Conservation (phyloP, 83 land plant genomes). For the Thuja plicata region DNA sequence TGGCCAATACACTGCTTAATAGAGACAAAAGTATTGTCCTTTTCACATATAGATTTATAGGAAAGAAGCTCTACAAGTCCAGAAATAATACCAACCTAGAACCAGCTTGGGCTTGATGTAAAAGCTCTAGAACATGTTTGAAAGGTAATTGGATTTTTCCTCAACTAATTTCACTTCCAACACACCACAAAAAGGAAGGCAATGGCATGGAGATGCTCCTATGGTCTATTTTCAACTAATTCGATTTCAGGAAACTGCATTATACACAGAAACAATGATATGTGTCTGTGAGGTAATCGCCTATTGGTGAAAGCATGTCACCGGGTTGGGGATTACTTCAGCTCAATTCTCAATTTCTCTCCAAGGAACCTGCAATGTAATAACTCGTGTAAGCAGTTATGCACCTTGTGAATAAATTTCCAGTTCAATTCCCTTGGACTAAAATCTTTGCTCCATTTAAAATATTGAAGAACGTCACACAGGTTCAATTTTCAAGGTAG, state of each 20-base stretch:
- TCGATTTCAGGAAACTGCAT: neutral
- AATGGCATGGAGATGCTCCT: neutral
- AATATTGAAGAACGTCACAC: neutral
- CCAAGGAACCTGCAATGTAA: neutral
- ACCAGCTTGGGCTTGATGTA: neutral
- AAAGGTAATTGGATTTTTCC: neutral
- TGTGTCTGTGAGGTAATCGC: neutral
- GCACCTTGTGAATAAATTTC: neutral
- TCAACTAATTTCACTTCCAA: neutral
- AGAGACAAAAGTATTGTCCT: neutral
- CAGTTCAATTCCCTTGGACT: neutral
- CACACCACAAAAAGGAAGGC: neutral
- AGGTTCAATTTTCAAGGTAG: neutral
- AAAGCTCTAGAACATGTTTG: neutral
- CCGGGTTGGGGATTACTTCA: neutral
- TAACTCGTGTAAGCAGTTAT: neutral
- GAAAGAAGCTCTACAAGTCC: neutral
- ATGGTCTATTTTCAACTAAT: neutral
- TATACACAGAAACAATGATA: neutral
- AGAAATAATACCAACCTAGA: neutral
- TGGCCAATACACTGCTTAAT: neutral
- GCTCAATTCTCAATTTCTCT: neutral
- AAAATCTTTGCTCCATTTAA: neutral
- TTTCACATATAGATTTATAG: neutral
- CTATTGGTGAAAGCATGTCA: neutral